phyloP scores from a whole-genome alignment of 495 filamentous ascomycete species.

The Letharia columbiana region DNA sequence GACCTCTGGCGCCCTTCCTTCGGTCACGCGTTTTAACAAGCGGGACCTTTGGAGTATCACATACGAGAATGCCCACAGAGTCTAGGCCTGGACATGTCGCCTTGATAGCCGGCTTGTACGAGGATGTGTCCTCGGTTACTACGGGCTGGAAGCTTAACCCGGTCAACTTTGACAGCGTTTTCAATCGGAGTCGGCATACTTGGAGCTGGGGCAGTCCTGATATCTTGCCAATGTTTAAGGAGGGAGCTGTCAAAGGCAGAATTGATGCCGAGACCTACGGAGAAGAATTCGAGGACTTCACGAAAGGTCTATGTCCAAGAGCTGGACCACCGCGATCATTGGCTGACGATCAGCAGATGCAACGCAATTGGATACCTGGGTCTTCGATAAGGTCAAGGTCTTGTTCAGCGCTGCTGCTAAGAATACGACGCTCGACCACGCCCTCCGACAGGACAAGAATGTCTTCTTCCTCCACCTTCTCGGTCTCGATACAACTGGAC shows the following conservation, averaged over 20 bases:
- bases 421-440: constrained; percentile 66
- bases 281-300: constrained; percentile 84
- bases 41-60: constrained; percentile 97
- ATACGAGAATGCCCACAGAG: constrained; percentile 95
- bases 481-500: constrained; percentile 91
- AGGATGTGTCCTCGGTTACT: constrained; percentile 94
- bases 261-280: constrained; percentile 79
- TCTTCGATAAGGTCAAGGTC: constrained; percentile 85
- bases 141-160: constrained; percentile 99
- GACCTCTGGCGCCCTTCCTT: constrained; percentile 86
- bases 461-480: constrained; percentile 97
- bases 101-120: constrained; percentile 93
- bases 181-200: constrained; percentile 92
- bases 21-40: constrained; percentile 78
- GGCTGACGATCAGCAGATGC: constrained; percentile 47
- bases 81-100: constrained; percentile 96
- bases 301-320: constrained; percentile 32
- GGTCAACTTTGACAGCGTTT: constrained; percentile 97
- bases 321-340: neutral
- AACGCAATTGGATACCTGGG: constrained; percentile 78
- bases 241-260: constrained; percentile 78
- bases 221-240: constrained; percentile 94
- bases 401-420: constrained; percentile 71
- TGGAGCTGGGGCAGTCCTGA: constrained; percentile 99
- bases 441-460: constrained; percentile 71